These are phyloP conservation scores for Torulaspora pretoriensis DNA, from an alignment of 1,139 yeast genomes.

Conservation along the genomic window DNA sequence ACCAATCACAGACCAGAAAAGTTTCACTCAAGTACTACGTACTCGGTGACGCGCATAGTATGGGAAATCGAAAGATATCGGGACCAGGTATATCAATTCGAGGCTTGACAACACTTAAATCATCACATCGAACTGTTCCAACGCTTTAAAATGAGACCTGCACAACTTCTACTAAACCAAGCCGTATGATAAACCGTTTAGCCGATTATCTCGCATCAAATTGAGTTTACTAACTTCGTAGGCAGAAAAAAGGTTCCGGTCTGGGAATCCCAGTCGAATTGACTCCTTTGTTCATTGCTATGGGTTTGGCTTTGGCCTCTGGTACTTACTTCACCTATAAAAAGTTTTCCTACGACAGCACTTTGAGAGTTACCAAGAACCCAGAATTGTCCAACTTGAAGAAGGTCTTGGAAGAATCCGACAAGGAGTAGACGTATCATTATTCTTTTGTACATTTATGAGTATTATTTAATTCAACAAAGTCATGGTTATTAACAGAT, in stretches of 20 bases:
- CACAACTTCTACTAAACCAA: constrained; percentile 44
- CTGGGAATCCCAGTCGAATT: constrained; percentile 61
- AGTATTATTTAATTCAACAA: constrained; percentile 3
- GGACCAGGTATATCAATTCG: neutral
- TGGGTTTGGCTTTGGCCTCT: constrained; percentile 64
- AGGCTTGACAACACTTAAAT: neutral
- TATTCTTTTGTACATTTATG: constrained; percentile 9
- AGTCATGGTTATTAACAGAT: neutral
- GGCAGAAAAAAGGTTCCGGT: constrained; percentile 40
- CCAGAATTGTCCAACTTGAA: constrained; percentile 52
- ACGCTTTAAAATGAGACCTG: constrained; percentile 33
- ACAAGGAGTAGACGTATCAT: constrained; percentile 6
- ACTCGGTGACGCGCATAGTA: neutral
- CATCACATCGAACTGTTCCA: constrained; percentile 11
- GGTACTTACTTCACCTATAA: constrained; percentile 68
- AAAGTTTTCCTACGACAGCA: constrained; percentile 61
- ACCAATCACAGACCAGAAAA: constrained; percentile 15
- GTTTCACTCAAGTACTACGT: constrained; percentile 1
- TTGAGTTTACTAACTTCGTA: constrained; percentile 10
- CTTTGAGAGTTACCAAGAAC: constrained; percentile 62
- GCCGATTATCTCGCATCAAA: neutral
- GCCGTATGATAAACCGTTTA: constrained; percentile 28
- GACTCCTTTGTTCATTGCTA: constrained; percentile 63
- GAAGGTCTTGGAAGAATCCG: constrained; percentile 44
- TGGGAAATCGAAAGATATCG: neutral